These are phyloP conservation scores for Tetracladium setigerum DNA, from an alignment of 495 filamentous ascomycete species.

Conservation along the genomic window DNA sequence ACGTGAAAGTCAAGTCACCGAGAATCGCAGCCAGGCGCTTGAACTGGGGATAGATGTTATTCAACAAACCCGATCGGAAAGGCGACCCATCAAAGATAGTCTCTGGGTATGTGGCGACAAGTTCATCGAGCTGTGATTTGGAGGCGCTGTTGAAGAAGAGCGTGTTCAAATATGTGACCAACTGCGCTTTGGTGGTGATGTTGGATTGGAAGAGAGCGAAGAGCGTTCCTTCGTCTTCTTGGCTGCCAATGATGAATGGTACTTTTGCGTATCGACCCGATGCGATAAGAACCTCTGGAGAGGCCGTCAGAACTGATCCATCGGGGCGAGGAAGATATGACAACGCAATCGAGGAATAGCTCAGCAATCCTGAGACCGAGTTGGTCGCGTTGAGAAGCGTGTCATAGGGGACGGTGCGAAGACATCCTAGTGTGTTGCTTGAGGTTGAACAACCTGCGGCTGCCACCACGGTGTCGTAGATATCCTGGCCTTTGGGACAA, in stretches of 20 bases:
- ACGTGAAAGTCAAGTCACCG: conserved; percentile 40
- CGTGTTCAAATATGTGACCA: conserved; percentile 50
- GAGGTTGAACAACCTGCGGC: conserved; percentile 50
- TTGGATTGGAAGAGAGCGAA: conserved; percentile 57
- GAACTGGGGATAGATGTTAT: conserved; percentile 65
- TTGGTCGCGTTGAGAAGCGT: conserved; percentile 58
- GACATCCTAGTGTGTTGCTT: conserved; percentile 52
- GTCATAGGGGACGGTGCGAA: conserved; percentile 49
- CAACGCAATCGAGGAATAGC: conserved; percentile 54
- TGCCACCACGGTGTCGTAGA: conserved; percentile 57
- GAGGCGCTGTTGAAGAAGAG: conserved; percentile 40
- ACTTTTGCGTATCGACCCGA: conserved; percentile 45
- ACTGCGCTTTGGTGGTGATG: conserved; percentile 45
- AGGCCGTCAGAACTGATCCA: conserved; percentile 45
- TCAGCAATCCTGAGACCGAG: conserved; percentile 55
- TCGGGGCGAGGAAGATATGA: conserved; percentile 62
- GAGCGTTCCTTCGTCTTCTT: conserved; percentile 54
- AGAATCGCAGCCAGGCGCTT: conserved; percentile 72
- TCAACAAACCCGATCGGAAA: conserved; percentile 52
- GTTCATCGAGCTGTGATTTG: conserved; percentile 25
- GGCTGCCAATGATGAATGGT: conserved; percentile 51
- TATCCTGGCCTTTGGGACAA: conserved; percentile 49
- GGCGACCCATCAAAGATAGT: conserved; percentile 41
- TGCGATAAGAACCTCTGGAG: conserved; percentile 43
- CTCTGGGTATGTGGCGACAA: conserved; percentile 40